Base-by-base conservation (phyloP, 495 filamentous ascomycete genomes). In the Corynascus novoguineensis region DNA sequence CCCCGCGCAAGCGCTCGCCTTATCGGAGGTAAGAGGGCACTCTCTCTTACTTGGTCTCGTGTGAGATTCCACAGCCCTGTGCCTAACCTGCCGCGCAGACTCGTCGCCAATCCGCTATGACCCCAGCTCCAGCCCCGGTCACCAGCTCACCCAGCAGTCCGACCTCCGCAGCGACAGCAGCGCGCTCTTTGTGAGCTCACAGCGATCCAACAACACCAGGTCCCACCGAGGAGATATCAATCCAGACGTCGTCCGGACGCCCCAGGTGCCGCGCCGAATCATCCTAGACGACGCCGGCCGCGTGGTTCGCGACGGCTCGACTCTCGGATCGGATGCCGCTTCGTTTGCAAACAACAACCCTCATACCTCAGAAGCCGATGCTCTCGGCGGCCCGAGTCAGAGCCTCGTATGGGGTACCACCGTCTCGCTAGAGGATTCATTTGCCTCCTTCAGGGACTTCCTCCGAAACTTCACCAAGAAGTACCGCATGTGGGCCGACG, bases 341-440 rank as follows among this genome's bases (percentile, higher is more conserved):
- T 91, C 92, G 0, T 97, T 95, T 69, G 88, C 89, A 0, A 93
- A 95, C 66, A 69, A 89, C 56, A 85, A 96, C 63, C 90, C 89
- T 2, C 84, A 83, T 53, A 97, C 95, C 11, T 95, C 91, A 1
- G 93, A 99, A 67, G 91, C 90, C 0, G 87, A 97, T 65, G 86
- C 82, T 2, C 84, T 96, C 50, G 90, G 88, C 41, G 90, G 91
- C 10, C 80, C 77, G 57, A 88, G 85, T 37, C 86, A 86, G 45
- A 81, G 87, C 55, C 83, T 95, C 37, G 92, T 99, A 56, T 99
- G 95, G 95, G 93, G 95, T 66, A 97, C 93, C 45, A 97, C 96
- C 47, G 87, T 99, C 55, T 95, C 92, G 1, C 85, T 97, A 40
- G 83, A 87, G 52, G 91, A 99, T 68, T 88, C 91, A 12, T 87